Percentiles rank a stretch among this genome's conserved stretches.
Evolutionary conservation across 768 basidiomycete genomes (phyloP).

Genomic region (Pleurotus ostreatus): DNA sequence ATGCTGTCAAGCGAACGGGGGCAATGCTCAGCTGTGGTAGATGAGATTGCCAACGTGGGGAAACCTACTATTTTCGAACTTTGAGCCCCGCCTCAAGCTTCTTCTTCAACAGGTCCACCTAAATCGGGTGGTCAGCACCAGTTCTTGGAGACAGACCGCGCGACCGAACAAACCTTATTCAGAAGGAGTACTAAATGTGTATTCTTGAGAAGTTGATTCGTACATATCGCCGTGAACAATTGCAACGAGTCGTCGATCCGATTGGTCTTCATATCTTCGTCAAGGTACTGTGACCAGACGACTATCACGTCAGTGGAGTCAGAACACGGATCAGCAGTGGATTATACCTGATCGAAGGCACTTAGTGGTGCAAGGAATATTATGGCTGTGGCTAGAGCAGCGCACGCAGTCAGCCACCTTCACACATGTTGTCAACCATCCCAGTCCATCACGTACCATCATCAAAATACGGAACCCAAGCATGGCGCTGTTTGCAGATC

Average conservation of each 20-base stretch:
- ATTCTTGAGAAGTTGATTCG: conserved; percentile 68
- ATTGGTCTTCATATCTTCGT: conserved; percentile 77
- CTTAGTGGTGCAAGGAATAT: conserved; percentile 86
- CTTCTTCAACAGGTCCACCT: conserved; percentile 70
- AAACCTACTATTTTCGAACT: conserved; percentile 72
- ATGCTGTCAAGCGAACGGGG: conserved; percentile 40
- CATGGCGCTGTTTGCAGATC: conserved; percentile 50
- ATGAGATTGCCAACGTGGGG: not conserved
- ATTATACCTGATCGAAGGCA: conserved; percentile 75
- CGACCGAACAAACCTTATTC: conserved; percentile 61
- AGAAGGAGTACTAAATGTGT: conserved; percentile 73
- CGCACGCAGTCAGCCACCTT: too few species aligned
- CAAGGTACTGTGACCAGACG: conserved; percentile 53
- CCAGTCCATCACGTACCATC: conserved; percentile 44
- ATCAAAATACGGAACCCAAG: conserved; percentile 85
- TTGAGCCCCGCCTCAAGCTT: conserved; percentile 66
- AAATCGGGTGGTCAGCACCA: conserved; percentile 11
- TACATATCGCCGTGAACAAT: conserved; percentile 70
- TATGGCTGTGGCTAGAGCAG: conserved; percentile 63
- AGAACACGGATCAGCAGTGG: not conserved
- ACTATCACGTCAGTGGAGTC: not conserved
- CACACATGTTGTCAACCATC: too few species aligned
- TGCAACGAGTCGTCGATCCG: conserved; percentile 80
- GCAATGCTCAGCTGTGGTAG: conserved; percentile 3
- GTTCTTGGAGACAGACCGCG: not conserved